Evolutionary conservation across 768 basidiomycete species (phyloP), one percentile per base, ranked within the genome.

Genomic region (Lactarius tabidus): DNA sequence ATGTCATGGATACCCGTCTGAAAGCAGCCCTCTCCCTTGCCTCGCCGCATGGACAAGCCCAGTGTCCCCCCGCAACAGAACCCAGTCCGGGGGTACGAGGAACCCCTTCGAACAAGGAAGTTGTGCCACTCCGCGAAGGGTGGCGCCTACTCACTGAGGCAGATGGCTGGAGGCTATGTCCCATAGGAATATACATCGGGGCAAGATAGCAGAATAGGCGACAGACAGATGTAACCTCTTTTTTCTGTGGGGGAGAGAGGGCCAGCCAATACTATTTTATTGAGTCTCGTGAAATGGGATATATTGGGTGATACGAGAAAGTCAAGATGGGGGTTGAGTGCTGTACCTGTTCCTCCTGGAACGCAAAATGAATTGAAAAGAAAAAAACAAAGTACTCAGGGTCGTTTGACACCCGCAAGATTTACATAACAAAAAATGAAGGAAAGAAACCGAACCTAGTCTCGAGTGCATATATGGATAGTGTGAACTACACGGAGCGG

Each of bases 161-260:
- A 20, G 76, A 75, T 18, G 73, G 74, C 41, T 91, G 90, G 90
- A 79, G 76, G 67, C 80, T 85, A 2, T 86, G 84, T 71, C 89
- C 90, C 6, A 86, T 92, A 53, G 90, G 90, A 10, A 79, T 89
- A 57, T 82, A 77, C 65, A 69, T 73, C 14, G 36, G 52, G 54
- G 67, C 70, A 69, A 31, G 51, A 57, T 57, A 62, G 45, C 31
- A 59, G 51, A 58, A 60, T 39, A 6, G 28, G 23, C 23, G 26
- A 5, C 14, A 12, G 14, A 26, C 28, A 15, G 38, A 39, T 17
- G 38, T 39, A 39, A 10, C 38, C 36, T 15, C 15, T 15, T 18
- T 41, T 41, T 41, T 41, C 4, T 38, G 23, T n/a, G 45, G 12
- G 45, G 7, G 48, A 26, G 8, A 28, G 48, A 52, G 23, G 23